Evolutionary conservation across 129 eudicot genomes (phyloP).

Genomic region (Dittrichia graveolens): DNA sequence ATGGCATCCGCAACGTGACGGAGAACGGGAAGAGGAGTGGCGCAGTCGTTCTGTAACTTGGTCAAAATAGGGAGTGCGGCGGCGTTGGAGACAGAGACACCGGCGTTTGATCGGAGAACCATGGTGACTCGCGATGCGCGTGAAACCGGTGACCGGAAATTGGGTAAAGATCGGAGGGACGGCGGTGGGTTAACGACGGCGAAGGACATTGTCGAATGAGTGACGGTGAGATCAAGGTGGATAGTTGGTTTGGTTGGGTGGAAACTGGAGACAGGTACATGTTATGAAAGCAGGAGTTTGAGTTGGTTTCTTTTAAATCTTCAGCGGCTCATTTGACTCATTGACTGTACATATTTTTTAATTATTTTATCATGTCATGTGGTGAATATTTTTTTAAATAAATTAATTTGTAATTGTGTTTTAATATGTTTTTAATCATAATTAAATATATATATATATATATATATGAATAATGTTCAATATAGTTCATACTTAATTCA

Average conservation of each 20-base stretch:
- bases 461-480: no score
- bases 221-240: constrained; percentile 39
- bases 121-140: constrained; percentile 37
- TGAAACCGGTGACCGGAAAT: constrained; percentile 25
- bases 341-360: background rate
- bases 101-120: constrained; percentile 51
- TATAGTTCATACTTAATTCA: no score
- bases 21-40: constrained; percentile 72
- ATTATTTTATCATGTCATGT: background rate
- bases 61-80: constrained; percentile 50
- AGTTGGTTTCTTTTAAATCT: constrained; percentile 29
- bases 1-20: constrained; percentile 83
- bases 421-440: no score
- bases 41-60: constrained; percentile 58
- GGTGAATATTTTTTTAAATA: no score
- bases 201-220: constrained; percentile 44
- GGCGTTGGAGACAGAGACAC: constrained; percentile 37
- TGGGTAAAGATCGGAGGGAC: constrained; percentile 43
- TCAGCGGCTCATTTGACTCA: constrained; percentile 28
- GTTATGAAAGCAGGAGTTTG: constrained; percentile 24
- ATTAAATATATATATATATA: no score
- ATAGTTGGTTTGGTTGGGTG: constrained; percentile 26
- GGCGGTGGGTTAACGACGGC: constrained; percentile 37
- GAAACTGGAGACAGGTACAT: constrained; percentile 34
- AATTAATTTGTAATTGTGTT: no score